Evolutionary conservation across 208 protist species (phyloP), one percentile per base, ranked within the genome.

Genomic region (Tritrichomonas musculus): DNA sequence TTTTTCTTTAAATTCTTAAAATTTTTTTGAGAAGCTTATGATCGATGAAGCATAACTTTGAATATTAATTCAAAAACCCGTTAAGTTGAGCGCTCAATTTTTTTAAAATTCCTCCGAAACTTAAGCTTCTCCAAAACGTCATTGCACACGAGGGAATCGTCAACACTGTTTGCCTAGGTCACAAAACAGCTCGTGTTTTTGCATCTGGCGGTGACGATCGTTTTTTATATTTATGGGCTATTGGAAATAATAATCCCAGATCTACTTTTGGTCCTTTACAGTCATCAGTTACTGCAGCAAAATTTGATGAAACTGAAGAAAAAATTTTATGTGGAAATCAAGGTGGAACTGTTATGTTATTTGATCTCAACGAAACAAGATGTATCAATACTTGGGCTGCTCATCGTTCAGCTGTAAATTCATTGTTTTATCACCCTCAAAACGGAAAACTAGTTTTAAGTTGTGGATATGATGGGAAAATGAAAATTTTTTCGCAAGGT

Each of bases 401-500:
- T 1, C 77, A 88, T 47, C 33, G 77, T 57, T 88, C 77, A 60
- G 47, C 27, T 39, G 77, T 88, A 27, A 53, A 60, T 60, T 25
- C 27, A 22, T 57, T 88, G 27, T n/a, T 17, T 49, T 88, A 57
- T 88, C 77, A 88, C 57, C 44, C 77, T 27, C 41, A 53, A n/a
- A 57, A 50, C 57, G 2, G 20, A 33, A 88, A 88, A 33, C 14
- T 88, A 30, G 47, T 88, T 39, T 57, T 88, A 39, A 60, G n/a
- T 55, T 88, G 77, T 49, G 77, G 77, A 33, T 88, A 88, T 60
- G 77, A 88, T 88, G 77, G 77, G 39, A 88, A 88, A 88, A 20
- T 88, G 1, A 53, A 88, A 27, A 14, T 88, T 33, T 47, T 88
- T 36, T 33, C 47, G 33, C 33, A 53, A 60, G 20, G 17, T 3